These are phyloP conservation scores for Pyrus betulifolia DNA, from an alignment of 306 rosid genomes.

Conservation along the genomic window DNA sequence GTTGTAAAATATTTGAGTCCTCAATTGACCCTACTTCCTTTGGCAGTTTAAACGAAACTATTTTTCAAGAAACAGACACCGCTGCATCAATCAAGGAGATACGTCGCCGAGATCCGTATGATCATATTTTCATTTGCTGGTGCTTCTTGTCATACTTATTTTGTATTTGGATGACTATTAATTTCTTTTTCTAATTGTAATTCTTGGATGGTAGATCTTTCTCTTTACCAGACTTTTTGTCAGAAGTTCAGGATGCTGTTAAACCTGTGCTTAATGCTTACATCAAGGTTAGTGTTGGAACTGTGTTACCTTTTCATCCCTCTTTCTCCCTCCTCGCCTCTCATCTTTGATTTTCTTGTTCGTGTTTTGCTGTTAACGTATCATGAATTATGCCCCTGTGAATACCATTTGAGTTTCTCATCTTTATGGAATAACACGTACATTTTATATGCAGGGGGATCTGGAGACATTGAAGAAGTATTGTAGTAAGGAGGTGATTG, in stretches of 20 bases:
- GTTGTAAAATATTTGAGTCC: slow-evolving; percentile 1
- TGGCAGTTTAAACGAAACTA: slow-evolving; percentile 71
- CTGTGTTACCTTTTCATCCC: not conserved
- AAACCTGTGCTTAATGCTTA: slow-evolving; percentile 91
- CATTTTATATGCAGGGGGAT: slow-evolving; percentile 50
- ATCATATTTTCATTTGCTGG: slow-evolving; percentile 12
- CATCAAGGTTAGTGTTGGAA: slow-evolving; percentile 43
- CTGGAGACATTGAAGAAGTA: slow-evolving; percentile 68
- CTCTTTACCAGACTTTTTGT: slow-evolving; percentile 76
- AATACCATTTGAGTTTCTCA: slow-evolving; percentile 16
- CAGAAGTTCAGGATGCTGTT: slow-evolving; percentile 75
- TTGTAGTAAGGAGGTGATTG: slow-evolving; percentile 71
- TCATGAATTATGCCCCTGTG: not conserved
- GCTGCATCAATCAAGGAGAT: slow-evolving; percentile 87
- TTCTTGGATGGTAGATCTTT: slow-evolving; percentile 43
- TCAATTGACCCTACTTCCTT: slow-evolving; percentile 13
- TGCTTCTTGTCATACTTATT: slow-evolving; percentile 9
- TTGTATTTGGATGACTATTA: slow-evolving; percentile 11
- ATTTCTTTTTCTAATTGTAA: not conserved
- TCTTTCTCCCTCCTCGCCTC: not conserved
- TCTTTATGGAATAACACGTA: not conserved
- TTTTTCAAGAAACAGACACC: slow-evolving; percentile 86
- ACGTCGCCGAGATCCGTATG: slow-evolving; percentile 82
- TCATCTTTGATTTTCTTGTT: not conserved
- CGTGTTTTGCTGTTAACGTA: not conserved